Conservation (phyloP, 2,329 filamentous ascomycete genomes). For the Phyllosticta citrichinensis region DNA sequence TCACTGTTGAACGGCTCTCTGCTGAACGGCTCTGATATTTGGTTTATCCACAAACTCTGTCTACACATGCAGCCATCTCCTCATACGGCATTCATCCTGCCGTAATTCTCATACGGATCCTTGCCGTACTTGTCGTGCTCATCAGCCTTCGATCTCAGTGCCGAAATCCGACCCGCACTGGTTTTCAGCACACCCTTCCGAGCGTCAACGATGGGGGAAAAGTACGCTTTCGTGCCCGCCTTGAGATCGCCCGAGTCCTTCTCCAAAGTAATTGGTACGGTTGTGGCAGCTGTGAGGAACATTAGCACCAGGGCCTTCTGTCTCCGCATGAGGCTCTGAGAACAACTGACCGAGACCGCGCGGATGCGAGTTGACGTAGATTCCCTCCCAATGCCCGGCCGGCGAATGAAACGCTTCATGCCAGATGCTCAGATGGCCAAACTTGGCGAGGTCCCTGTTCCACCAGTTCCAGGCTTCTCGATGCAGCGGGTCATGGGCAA, state of each 20-base stretch:
- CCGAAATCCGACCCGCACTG: constrained; percentile 21
- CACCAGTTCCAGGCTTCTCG: constrained; percentile 43
- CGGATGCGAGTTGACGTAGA: constrained; percentile 9
- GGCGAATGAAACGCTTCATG: constrained; percentile 45
- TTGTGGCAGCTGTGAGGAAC: constrained; percentile 13
- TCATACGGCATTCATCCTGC: constrained; percentile 1
- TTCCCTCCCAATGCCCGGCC: constrained; percentile 36
- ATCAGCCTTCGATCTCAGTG: constrained; percentile 14
- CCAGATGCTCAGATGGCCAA: constrained; percentile 39
- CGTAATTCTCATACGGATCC: constrained; percentile 11
- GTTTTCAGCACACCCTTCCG: constrained; percentile 24
- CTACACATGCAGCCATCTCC: background rate
- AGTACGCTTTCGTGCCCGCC: constrained; percentile 16
- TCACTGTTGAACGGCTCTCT: too few species aligned
- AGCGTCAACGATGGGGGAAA: constrained; percentile 24
- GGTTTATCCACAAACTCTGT: too few species aligned
- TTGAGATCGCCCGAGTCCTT: constrained; percentile 2
- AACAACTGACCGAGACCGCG: constrained; percentile 6
- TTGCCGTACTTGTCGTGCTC: constrained; percentile 19
- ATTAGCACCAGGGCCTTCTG: background rate
- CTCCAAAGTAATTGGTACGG: constrained; percentile 14
- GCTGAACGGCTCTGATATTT: too few species aligned
- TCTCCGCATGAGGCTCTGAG: too few species aligned
- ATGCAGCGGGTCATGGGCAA: constrained; percentile 42
- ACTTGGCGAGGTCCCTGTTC: constrained; percentile 23